phyloP scores from a whole-genome alignment of 2,329 filamentous ascomycete genomes.

The Epichloe sibirici region DNA sequence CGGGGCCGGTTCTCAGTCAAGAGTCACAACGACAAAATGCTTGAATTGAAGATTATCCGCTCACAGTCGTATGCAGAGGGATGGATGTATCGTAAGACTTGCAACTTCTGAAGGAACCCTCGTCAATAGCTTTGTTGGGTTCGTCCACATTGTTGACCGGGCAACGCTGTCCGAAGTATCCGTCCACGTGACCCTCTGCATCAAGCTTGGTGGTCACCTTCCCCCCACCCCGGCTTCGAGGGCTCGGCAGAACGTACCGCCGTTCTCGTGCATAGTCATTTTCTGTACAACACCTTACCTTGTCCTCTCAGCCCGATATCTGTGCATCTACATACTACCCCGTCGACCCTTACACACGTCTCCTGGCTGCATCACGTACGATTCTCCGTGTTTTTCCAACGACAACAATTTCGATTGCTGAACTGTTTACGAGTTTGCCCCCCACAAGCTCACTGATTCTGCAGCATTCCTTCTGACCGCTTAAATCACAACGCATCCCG shows the following conservation, averaged over 20 bases:
- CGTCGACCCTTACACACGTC: conserved; percentile 1
- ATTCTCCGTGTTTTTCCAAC: background rate
- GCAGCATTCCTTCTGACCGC: conserved; percentile 11
- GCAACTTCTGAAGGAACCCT: background rate
- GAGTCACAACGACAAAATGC: background rate
- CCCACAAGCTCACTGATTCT: conserved; percentile 13
- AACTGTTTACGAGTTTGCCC: conserved; percentile 11
- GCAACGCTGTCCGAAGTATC: conserved; percentile 2
- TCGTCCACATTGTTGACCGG: conserved; percentile 8
- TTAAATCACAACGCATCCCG: background rate
- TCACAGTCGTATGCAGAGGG: background rate
- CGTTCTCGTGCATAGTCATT: conserved; percentile 17
- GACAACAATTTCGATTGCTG: conserved; percentile 9
- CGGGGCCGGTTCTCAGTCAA: background rate
- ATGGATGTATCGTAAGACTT: background rate
- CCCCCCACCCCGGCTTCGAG: conserved; percentile 6
- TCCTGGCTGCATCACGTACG: conserved; percentile 2
- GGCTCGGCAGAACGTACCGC: conserved; percentile 18
- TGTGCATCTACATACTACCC: conserved; percentile 10
- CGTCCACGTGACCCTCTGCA: conserved; percentile 15
- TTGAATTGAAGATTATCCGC: background rate
- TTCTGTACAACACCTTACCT: conserved; percentile 18
- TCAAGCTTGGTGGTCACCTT: background rate
- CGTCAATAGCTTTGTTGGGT: conserved; percentile 2
- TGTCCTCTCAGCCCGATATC: conserved; percentile 19